A percentile compares a stretch with the other conserved stretches of the same genome.
Evolutionary conservation across 441 rosid genomes (phyloP).

Genomic region (Croton laevigatus): DNA sequence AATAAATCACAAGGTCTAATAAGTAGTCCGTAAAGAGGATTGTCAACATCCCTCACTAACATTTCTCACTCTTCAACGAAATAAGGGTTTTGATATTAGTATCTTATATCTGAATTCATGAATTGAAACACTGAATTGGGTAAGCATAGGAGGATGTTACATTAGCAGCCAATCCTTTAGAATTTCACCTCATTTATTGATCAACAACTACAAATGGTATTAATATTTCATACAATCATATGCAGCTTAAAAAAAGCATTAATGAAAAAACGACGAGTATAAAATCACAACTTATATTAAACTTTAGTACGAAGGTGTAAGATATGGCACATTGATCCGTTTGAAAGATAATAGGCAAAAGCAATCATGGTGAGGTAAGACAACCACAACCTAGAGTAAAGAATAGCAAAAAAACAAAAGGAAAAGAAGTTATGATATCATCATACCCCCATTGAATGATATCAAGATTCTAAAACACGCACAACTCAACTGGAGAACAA

Average conservation of each 20-base stretch:
- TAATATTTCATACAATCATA: background rate
- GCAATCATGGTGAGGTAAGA: background rate
- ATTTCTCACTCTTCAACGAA: background rate
- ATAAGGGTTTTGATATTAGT: background rate
- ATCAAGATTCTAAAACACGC: background rate
- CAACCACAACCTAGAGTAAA: background rate
- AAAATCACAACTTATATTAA: background rate
- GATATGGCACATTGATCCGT: background rate
- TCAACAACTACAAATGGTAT: background rate
- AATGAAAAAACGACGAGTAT: conserved; percentile 2
- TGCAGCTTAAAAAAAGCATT: background rate
- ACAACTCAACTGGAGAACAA: background rate
- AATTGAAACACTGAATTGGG: background rate
- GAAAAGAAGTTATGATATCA: background rate
- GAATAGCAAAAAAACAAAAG: no score
- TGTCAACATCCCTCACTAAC: background rate
- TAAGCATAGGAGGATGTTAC: background rate
- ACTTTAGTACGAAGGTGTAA: background rate
- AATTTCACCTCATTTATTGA: background rate
- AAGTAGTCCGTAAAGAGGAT: background rate
- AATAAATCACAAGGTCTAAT: background rate
- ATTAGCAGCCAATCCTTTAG: background rate
- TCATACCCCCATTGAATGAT: background rate
- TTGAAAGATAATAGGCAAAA: background rate
- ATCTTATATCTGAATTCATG: background rate